Evolutionary conservation across 176 grass and related monocot genomes (phyloP), one percentile per base, ranked within the genome.

Genomic region (Aegilops speltoides): DNA sequence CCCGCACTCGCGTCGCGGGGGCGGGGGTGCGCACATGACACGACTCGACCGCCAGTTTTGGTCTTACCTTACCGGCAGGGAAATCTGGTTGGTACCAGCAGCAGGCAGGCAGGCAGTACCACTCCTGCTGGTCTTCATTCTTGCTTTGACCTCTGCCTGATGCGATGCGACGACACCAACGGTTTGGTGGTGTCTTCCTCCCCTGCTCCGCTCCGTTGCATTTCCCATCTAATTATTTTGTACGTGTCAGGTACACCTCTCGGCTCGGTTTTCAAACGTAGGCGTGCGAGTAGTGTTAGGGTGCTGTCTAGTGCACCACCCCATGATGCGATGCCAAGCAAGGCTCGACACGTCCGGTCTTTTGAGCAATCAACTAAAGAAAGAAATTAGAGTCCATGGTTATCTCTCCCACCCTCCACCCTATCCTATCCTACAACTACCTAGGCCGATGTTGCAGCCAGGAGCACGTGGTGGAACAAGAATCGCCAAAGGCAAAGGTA

Each of bases 11-110:
- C 38, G 38, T 36, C 6, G 40, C 9, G 20, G 11, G 52, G 24
- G 59, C 7, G 80, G 7, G 52, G 74, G 65, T 56, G 41, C 50
- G 81, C 76, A 80, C 89, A 84, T 76, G 89, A 80, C 76, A 45
- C 45, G 78, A 74, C 80, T 36, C 60, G 63, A 50, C 46, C 46
- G 38, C 45, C 22, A 19, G 74, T n/a, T 43, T 43, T 41, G 20
- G 45, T 32, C 65, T 50, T 68, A 60, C 79, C 38, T 57, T 60
- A 25, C 57, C 22, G 63, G 76, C 67, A 13, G 75, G 54, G 52
- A 83, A 82, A 64, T 7, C 33, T 67, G 26, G 87, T 80, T 67
- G 36, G 87, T 80, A 59, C 45, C 19, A 29, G 56, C 50, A 54
- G 48, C 45, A 48, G 45, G 14, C 50, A 54, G 50, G 16, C 50